Evolutionary conservation across 2,329 filamentous ascomycete genomes (phyloP).

Genomic region (Colletotrichum falcatum): DNA sequence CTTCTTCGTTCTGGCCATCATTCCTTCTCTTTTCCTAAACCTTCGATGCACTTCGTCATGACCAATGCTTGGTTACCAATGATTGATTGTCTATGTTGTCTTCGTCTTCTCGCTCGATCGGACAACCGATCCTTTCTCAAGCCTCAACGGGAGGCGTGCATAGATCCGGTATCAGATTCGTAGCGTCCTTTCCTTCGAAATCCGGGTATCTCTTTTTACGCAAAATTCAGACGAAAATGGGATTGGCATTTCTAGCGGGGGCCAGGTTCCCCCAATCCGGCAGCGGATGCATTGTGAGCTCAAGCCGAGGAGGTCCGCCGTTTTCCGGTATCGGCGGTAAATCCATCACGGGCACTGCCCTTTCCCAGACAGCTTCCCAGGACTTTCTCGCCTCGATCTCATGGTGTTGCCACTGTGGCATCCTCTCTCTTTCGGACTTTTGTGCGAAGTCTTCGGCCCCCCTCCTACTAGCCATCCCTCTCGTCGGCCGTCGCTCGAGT

Average conservation of each 20-base stretch:
- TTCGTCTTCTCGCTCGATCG: neutral
- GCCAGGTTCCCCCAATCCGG: conserved; percentile 11
- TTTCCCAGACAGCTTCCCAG: conserved; percentile 31
- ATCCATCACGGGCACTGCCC: neutral
- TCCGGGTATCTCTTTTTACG: neutral
- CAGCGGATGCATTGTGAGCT: conserved; percentile 1
- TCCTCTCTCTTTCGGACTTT: neutral
- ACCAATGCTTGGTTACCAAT: too few species aligned
- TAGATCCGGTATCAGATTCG: neutral
- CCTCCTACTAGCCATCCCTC: conserved; percentile 31
- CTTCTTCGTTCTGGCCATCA: neutral
- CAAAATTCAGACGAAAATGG: neutral
- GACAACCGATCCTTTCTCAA: neutral
- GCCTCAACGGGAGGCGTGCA: neutral
- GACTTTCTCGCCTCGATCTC: conserved; percentile 21
- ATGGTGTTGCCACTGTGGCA: conserved; percentile 9
- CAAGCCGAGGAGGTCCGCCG: neutral
- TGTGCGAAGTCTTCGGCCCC: neutral
- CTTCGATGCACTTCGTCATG: neutral
- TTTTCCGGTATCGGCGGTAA: neutral
- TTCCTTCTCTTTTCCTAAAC: neutral
- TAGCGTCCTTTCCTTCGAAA: neutral
- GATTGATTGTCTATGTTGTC: too few species aligned
- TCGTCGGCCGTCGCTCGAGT: conserved; percentile 32
- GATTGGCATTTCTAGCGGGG: neutral